phyloP scores from a whole-genome alignment of 495 filamentous ascomycete species.

The Bathelium albidoporum region DNA sequence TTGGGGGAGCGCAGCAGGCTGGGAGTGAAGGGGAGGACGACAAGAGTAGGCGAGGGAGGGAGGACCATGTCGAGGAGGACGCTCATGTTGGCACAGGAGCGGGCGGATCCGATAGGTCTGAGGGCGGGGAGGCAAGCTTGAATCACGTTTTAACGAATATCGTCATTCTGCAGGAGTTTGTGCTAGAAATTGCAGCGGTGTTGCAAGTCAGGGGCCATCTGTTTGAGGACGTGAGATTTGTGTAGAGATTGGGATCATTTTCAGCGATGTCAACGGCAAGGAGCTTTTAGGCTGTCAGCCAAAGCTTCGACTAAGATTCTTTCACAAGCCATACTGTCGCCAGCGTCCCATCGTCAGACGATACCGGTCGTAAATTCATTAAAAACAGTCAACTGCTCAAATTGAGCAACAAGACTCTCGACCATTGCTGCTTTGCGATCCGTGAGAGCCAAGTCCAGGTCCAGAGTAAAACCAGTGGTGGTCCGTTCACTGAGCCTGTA shows the following conservation, averaged over 20 bases:
- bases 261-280: background rate
- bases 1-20: too few relatives aligned
- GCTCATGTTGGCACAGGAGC: conserved; percentile 6
- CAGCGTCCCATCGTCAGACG: too few relatives aligned
- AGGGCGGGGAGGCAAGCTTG: conserved; percentile 41
- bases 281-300: too few relatives aligned
- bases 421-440: background rate
- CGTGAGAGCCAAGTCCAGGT: background rate
- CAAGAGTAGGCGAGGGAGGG: conserved; percentile 1
- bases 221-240: conserved; percentile 76
- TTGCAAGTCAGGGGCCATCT: conserved; percentile 76
- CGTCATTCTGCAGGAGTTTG: conserved; percentile 68
- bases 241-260: conserved; percentile 19
- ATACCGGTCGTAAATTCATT: background rate
- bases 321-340: too few relatives aligned
- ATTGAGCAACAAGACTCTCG: background rate
- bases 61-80: conserved; percentile 11
- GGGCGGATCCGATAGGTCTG: background rate
- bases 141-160: conserved; percentile 80
- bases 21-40: conserved; percentile 11
- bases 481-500: background rate
- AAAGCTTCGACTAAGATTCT: too few relatives aligned
- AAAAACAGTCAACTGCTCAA: background rate
- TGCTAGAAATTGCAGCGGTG: conserved; percentile 78
- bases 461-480: background rate